Conservation (phyloP, 306 rosid species). For the Lathyrus aphaca region DNA sequence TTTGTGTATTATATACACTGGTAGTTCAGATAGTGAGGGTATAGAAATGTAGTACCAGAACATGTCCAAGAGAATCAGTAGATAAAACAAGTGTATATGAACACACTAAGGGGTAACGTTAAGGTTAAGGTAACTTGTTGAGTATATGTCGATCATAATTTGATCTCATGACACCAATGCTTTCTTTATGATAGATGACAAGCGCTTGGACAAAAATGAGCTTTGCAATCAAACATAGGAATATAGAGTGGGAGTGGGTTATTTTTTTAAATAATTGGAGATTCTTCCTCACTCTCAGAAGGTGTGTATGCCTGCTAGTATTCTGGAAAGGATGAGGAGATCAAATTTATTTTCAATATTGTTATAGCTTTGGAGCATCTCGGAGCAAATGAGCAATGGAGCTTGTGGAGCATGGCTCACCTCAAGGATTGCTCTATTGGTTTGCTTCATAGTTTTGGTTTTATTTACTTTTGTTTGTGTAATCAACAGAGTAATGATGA, state of each 20-base stretch:
- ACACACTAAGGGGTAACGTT: conserved; percentile 45
- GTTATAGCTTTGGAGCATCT: conserved; percentile 95
- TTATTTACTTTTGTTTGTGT: conserved; percentile 63
- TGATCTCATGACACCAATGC: conserved; percentile 92
- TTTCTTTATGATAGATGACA: conserved; percentile 99
- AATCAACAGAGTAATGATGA: conserved; percentile 54
- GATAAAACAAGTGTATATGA: conserved; percentile 42
- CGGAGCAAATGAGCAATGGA: conserved; percentile 99
- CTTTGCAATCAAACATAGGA: conserved; percentile 99
- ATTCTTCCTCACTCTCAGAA: conserved; percentile 95
- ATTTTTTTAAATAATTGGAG: conserved; percentile 87
- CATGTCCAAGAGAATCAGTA: conserved; percentile 35
- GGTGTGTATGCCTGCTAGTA: conserved; percentile 84
- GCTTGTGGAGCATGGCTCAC: conserved; percentile 99
- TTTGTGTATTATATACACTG: background rate
- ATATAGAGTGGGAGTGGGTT: conserved; percentile 98
- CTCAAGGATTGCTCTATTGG: conserved; percentile 99
- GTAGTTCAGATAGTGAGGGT: conserved; percentile 41
- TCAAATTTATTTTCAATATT: conserved; percentile 85
- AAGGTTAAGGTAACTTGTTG: conserved; percentile 84
- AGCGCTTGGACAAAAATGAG: conserved; percentile 99
- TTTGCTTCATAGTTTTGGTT: conserved; percentile 98
- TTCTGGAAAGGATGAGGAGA: conserved; percentile 96
- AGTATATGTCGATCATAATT: conserved; percentile 76
- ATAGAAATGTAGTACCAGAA: conserved; percentile 41